A percentile compares a stretch with the other conserved stretches of the same genome.
These are phyloP conservation scores for Punica granatum DNA, from an alignment of 345 rosid genomes.

Conservation along the genomic window DNA sequence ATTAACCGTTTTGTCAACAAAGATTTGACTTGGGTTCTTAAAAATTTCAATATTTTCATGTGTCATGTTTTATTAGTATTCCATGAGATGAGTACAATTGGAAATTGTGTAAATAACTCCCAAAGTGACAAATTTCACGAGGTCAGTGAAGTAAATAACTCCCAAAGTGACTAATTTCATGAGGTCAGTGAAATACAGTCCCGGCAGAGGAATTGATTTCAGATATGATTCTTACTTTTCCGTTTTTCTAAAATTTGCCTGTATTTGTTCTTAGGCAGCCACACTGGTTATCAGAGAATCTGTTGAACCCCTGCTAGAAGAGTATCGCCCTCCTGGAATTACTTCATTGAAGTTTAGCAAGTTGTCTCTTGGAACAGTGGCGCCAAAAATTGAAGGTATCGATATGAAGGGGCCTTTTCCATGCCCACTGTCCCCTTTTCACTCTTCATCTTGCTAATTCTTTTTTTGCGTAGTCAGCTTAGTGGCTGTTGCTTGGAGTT, in stretches of 20 bases:
- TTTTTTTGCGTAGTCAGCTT: background rate
- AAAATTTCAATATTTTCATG: background rate
- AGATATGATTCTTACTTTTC: background rate
- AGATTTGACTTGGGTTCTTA: background rate
- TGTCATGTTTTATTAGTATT: background rate
- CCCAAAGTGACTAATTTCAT: no score
- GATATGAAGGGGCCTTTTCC: background rate
- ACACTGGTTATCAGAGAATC: constrained; percentile 83
- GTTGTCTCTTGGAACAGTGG: constrained; percentile 84
- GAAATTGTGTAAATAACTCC: background rate
- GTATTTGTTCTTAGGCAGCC: constrained; percentile 63
- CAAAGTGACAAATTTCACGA: background rate
- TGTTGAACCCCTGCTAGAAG: constrained; percentile 94
- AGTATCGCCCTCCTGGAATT: constrained; percentile 92
- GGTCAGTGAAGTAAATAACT: background rate
- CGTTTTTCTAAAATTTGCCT: background rate
- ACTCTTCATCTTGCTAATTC: background rate
- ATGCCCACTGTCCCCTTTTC: background rate
- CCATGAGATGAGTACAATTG: background rate
- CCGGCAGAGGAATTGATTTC: background rate
- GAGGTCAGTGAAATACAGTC: no score
- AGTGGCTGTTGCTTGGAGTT: background rate
- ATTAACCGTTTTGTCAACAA: background rate
- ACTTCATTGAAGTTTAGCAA: constrained; percentile 86
- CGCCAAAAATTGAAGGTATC: constrained; percentile 97